Evolutionary conservation across 2,329 filamentous ascomycete species (phyloP).

Genomic region (Lojkania enalia): DNA sequence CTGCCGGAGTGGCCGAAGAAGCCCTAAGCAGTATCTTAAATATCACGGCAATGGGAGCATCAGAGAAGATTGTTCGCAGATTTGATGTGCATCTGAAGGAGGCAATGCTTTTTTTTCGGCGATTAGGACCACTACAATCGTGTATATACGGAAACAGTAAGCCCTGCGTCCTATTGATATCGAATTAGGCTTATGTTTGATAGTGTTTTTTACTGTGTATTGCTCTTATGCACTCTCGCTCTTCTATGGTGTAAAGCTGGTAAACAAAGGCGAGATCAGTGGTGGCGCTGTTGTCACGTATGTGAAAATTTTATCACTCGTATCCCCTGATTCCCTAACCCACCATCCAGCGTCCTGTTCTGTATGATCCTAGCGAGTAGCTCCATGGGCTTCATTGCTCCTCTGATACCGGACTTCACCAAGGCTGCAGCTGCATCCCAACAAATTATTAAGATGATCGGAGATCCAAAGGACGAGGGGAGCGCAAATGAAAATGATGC

Average conservation of each 20-base stretch:
- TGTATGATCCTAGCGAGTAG: conserved; percentile 11
- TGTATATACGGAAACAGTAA: conserved; percentile 15
- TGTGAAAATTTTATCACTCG: not conserved
- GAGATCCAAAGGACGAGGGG: not conserved
- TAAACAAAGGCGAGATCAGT: conserved; percentile 10
- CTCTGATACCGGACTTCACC: conserved; percentile 13
- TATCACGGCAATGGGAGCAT: conserved; percentile 84
- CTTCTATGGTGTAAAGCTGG: conserved; percentile 13
- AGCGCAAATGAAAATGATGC: no score
- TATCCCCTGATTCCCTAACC: not conserved
- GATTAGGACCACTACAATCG: conserved; percentile 65
- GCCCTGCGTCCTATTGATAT: not conserved
- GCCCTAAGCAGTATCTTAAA: conserved; percentile 89
- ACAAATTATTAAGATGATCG: conserved; percentile 13
- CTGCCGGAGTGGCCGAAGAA: conserved; percentile 71
- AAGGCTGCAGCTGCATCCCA: conserved; percentile 11
- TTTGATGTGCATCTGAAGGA: conserved; percentile 73
- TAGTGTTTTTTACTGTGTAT: conserved; percentile 11
- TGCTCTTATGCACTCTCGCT: conserved; percentile 11
- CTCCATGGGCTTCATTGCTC: conserved; percentile 9
- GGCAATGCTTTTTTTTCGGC: conserved; percentile 52
- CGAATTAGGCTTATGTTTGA: not conserved
- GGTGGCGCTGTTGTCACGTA: conserved; percentile 12
- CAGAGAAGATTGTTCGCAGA: conserved; percentile 79
- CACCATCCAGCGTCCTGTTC: conserved; percentile 9